Evolutionary conservation across 2,329 filamentous ascomycete genomes (phyloP).

Genomic region (Monosporascus sp.): DNA sequence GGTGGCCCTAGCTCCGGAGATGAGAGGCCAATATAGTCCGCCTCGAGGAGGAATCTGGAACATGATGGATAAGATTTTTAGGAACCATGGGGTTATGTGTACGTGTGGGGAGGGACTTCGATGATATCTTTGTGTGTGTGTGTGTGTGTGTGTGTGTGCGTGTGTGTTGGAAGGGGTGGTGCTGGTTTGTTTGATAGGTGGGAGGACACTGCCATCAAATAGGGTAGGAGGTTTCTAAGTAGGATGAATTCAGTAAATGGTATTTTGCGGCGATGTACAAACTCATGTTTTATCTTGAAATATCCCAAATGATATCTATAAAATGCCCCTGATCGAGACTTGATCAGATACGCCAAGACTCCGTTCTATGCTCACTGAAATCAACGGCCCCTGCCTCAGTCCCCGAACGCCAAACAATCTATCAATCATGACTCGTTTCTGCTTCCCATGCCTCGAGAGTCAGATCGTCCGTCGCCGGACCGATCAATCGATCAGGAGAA

Average conservation of each 20-base stretch:
- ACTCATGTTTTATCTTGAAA: background rate
- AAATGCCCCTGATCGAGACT: background rate
- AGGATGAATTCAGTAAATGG: background rate
- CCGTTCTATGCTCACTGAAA: background rate
- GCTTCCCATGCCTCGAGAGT: too few species aligned
- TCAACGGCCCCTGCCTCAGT: background rate
- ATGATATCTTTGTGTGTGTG: too few species aligned
- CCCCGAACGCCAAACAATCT: background rate
- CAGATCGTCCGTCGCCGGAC: background rate
- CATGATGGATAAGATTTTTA: too few species aligned
- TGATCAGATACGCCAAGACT: background rate
- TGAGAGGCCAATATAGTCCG: too few species aligned
- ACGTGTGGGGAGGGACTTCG: too few species aligned
- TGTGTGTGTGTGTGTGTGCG: too few species aligned
- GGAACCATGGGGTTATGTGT: too few species aligned
- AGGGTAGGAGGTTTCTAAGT: background rate
- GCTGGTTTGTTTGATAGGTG: too few species aligned
- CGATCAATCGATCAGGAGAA: conserved; percentile 57
- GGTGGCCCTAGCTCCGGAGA: too few species aligned
- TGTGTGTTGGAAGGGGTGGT: too few species aligned
- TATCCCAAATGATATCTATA: background rate
- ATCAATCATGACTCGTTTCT: background rate
- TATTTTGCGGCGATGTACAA: background rate
- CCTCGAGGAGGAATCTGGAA: too few species aligned
- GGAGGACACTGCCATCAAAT: too few species aligned